Evolutionary conservation across 495 filamentous ascomycete species (phyloP).

Genomic region (Tuber borchii): DNA sequence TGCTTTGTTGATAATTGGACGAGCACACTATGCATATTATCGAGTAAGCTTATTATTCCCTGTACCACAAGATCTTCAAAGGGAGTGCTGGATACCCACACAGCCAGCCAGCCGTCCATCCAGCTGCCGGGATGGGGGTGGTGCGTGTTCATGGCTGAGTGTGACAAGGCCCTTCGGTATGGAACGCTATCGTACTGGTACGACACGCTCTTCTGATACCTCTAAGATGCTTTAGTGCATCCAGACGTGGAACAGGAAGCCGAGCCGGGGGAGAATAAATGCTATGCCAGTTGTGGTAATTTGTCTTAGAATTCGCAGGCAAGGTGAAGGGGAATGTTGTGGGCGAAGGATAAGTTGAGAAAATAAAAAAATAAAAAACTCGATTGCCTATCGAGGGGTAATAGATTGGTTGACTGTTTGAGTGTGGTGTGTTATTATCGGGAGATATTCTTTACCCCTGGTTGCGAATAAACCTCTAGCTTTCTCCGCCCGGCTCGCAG

Average conservation of each 20-base stretch:
- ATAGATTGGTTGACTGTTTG: neutral
- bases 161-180: neutral
- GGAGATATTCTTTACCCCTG: constrained; percentile 73
- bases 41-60: neutral
- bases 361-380: neutral
- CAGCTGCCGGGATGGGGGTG: neutral
- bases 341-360: neutral
- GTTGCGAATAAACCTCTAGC: constrained; percentile 73
- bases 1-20: neutral
- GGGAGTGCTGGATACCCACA: neutral
- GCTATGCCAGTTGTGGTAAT: neutral
- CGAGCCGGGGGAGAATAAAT: neutral
- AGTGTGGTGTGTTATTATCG: constrained; percentile 8
- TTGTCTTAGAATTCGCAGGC: neutral
- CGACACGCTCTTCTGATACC: neutral
- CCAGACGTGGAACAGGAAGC: neutral
- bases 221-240: neutral
- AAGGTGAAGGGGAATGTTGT: neutral
- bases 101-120: too few relatives aligned
- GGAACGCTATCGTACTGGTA: neutral
- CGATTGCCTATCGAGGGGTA: neutral
- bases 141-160: neutral
- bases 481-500: constrained; percentile 77
- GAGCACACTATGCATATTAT: neutral
- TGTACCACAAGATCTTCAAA: neutral